phyloP scores from a whole-genome alignment of 2,329 filamentous ascomycete genomes.

The Monosporascus sp. region DNA sequence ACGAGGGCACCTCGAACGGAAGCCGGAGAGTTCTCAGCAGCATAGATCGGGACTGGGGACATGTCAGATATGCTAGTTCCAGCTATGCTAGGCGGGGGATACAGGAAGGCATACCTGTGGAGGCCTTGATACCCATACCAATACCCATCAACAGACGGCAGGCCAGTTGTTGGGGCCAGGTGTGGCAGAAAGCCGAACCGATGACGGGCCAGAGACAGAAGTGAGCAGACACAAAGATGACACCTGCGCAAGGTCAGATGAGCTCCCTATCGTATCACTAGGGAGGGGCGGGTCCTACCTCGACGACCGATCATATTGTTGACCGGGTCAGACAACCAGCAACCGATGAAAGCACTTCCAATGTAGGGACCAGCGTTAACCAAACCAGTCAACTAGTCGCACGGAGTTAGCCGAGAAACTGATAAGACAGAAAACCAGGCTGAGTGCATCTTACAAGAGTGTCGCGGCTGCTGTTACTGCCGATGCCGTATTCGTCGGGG shows the following conservation, averaged over 20 bases:
- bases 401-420: conserved; percentile 7
- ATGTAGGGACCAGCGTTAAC: conserved; percentile 47
- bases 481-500: conserved; percentile 49
- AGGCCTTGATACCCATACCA: conserved; percentile 70
- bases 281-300: conserved; percentile 4
- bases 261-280: not conserved
- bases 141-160: conserved; percentile 71
- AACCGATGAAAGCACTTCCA: conserved; percentile 44
- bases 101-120: conserved; percentile 38
- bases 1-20: conserved; percentile 68
- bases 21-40: conserved; percentile 68
- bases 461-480: conserved; percentile 13
- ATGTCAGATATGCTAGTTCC: conserved; percentile 1
- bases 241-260: conserved; percentile 52
- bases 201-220: conserved; percentile 67
- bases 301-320: conserved; percentile 60
- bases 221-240: conserved; percentile 70
- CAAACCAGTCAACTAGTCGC: conserved; percentile 45
- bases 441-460: conserved; percentile 21
- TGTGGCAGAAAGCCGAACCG: conserved; percentile 65
- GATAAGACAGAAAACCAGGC: not conserved
- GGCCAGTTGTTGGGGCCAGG: conserved; percentile 66
- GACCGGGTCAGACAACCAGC: conserved; percentile 54
- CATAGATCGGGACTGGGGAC: conserved; percentile 61
- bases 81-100: not conserved